Percentiles rank a stretch among this genome's conserved stretches.
These are phyloP conservation scores for Colletotrichum costaricense DNA, from an alignment of 2,329 filamentous ascomycete species.

Conservation along the genomic window DNA sequence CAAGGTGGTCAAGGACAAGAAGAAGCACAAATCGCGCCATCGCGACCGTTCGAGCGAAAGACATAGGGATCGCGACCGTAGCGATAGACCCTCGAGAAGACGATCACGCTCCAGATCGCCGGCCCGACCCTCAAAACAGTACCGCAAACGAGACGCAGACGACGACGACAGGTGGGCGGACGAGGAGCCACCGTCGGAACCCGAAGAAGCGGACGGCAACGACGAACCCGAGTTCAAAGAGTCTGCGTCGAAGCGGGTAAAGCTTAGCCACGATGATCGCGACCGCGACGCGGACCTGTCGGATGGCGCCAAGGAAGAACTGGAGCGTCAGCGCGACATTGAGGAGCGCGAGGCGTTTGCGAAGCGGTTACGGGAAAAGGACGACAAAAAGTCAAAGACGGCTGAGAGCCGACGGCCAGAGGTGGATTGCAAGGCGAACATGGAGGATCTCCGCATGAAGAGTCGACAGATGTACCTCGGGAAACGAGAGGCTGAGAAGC, in stretches of 20 bases:
- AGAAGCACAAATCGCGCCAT: conserved; percentile 54
- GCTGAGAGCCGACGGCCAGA: conserved; percentile 68
- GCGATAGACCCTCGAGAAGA: conserved; percentile 40
- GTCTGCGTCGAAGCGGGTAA: conserved; percentile 77
- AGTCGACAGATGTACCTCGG: conserved; percentile 94
- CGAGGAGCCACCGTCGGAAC: conserved; percentile 68
- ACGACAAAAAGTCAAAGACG: conserved; percentile 75
- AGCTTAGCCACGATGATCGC: conserved; percentile 68
- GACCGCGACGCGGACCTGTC: conserved; percentile 60
- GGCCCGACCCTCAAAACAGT: conserved; percentile 52
- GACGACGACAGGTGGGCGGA: conserved; percentile 84
- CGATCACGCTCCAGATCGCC: conserved; percentile 48
- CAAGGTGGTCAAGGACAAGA: conserved; percentile 62
- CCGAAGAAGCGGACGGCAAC: conserved; percentile 50
- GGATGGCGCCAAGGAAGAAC: conserved; percentile 68
- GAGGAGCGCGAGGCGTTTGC: conserved; percentile 84
- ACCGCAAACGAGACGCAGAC: conserved; percentile 53
- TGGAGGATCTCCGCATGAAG: conserved; percentile 83
- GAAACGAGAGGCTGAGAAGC: conserved; percentile 87
- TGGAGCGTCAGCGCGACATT: conserved; percentile 72
- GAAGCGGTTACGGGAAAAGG: conserved; percentile 78
- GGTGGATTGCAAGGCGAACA: conserved; percentile 74
- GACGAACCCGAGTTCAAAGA: conserved; percentile 72
- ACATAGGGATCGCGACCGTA: conserved; percentile 49
- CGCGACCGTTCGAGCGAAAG: conserved; percentile 48